Evolutionary conservation across 768 basidiomycete genomes (phyloP).

Genomic region (Tephrocybe sp.): DNA sequence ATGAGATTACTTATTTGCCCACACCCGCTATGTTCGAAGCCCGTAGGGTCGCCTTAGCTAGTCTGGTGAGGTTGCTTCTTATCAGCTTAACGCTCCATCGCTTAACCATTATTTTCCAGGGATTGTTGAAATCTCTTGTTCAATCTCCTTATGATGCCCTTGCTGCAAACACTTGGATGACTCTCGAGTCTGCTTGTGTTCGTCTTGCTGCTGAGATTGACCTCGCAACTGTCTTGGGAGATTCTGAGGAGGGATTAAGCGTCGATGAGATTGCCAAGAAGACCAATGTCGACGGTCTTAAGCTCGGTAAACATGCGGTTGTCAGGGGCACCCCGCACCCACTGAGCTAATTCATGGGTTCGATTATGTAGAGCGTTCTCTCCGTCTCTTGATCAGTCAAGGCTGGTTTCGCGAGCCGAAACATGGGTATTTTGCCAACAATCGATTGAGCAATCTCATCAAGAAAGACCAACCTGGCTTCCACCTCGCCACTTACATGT

Average conservation of each 20-base stretch:
- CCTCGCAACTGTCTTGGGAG: conserved; percentile 30
- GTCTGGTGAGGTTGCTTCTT: conserved; percentile 23
- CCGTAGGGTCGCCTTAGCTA: conserved; percentile 31
- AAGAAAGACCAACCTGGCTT: conserved; percentile 33
- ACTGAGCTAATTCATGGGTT: background rate
- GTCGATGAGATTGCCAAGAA: conserved; percentile 31
- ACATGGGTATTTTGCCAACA: conserved; percentile 36
- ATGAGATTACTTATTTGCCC: conserved; percentile 34
- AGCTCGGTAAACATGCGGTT: conserved; percentile 26
- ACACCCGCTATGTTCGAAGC: conserved; percentile 36
- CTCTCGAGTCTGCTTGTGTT: conserved; percentile 30
- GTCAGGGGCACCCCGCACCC: background rate
- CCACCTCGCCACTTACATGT: conserved; percentile 37
- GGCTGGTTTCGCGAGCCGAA: conserved; percentile 36
- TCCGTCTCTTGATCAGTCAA: conserved; percentile 33
- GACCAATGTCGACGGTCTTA: conserved; percentile 31
- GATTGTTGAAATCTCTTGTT: conserved; percentile 32
- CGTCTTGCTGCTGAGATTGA: conserved; percentile 33
- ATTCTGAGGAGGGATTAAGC: conserved; percentile 33
- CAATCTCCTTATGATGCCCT: conserved; percentile 36
- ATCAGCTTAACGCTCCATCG: background rate
- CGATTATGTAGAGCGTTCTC: conserved; percentile 25
- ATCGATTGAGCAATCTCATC: conserved; percentile 33
- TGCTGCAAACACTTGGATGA: conserved; percentile 31
- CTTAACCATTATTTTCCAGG: conserved; percentile 17